Evolutionary conservation across 108 stramenopile genomes (phyloP).

Genomic region (Skeletonema potamos): DNA sequence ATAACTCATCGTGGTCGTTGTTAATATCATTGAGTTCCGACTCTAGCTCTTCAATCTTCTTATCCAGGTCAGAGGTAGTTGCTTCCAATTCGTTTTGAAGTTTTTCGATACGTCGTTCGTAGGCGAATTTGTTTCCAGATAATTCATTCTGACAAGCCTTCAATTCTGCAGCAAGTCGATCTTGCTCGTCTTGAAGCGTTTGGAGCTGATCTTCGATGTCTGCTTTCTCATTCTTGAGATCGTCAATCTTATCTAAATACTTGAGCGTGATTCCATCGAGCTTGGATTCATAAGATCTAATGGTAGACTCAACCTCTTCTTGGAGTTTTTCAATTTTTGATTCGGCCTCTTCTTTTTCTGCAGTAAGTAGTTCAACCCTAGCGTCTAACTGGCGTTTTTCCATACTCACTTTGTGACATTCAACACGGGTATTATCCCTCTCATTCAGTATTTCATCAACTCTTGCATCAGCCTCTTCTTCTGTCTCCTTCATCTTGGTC

Average conservation of each 20-base stretch:
- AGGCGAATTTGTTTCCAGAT: constrained; percentile 42
- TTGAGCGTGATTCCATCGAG: constrained; percentile 45
- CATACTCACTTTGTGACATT: constrained; percentile 17
- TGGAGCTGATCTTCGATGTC: constrained; percentile 30
- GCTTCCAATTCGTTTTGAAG: constrained; percentile 41
- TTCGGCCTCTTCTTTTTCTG: constrained; percentile 40
- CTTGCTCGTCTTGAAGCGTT: constrained; percentile 37
- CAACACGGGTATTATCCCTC: constrained; percentile 20
- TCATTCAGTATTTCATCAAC: constrained; percentile 13
- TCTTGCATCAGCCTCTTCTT: constrained; percentile 32
- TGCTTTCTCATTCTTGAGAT: constrained; percentile 34
- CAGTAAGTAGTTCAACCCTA: constrained; percentile 34
- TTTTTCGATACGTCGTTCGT: constrained; percentile 44
- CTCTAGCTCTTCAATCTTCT: constrained; percentile 42
- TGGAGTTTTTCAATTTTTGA: constrained; percentile 25
- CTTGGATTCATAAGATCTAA: constrained; percentile 34
- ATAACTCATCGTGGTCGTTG: constrained; percentile 29
- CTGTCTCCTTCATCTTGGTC: constrained; percentile 36
- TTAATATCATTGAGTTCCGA: constrained; percentile 36
- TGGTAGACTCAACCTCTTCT: constrained; percentile 35
- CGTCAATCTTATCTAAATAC: constrained; percentile 43
- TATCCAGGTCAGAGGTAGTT: constrained; percentile 22
- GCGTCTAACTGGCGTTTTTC: constrained; percentile 37
- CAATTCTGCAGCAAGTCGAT: constrained; percentile 9
- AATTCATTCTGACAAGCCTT: constrained; percentile 27